phyloP scores from a whole-genome alignment of 805 yeast species.

The Kuraishia molischiana region DNA sequence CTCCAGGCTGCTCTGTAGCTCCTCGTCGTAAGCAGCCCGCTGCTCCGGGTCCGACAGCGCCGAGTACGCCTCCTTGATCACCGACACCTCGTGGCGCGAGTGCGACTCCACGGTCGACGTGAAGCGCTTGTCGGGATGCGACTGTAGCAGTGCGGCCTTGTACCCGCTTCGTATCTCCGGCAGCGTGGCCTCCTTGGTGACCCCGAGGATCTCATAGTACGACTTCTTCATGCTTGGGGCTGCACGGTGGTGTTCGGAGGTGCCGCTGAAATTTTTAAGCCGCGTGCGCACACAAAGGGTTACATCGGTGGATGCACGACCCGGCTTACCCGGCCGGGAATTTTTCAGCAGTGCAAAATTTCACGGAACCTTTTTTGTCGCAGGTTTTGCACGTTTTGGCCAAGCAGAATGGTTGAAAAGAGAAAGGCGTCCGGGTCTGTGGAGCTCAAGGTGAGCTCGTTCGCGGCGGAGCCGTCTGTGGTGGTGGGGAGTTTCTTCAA shows the following conservation, averaged over 20 bases:
- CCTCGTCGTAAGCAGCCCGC: conserved; percentile 43
- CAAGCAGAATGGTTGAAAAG: conserved; percentile 10
- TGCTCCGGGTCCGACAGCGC: conserved; percentile 30
- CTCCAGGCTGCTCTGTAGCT: conserved; percentile 9
- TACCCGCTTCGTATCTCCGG: conserved; percentile 55
- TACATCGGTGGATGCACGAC: too few relatives aligned
- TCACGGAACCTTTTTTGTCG: too few relatives aligned
- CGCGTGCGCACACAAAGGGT: too few relatives aligned
- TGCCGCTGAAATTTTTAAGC: too few relatives aligned
- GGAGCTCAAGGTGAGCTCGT: conserved; percentile 26
- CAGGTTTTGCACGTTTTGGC: too few relatives aligned
- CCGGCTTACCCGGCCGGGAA: too few relatives aligned
- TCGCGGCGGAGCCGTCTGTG: conserved; percentile 37
- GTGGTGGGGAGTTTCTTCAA: conserved; percentile 69
- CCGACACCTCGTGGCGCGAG: conserved; percentile 22
- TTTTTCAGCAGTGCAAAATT: too few relatives aligned
- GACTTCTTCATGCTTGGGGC: too few relatives aligned
- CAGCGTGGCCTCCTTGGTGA: conserved; percentile 25
- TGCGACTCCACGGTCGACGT: conserved; percentile 4
- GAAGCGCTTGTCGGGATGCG: conserved; percentile 71
- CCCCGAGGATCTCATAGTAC: conserved; percentile 52
- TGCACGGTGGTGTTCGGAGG: too few relatives aligned
- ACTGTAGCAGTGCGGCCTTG: conserved; percentile 39
- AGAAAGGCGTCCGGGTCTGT: conserved; percentile 16
- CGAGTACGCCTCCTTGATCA: conserved; percentile 57